phyloP scores from a whole-genome alignment of 2,329 filamentous ascomycete genomes.

The Magnaporthiopsis poae region DNA sequence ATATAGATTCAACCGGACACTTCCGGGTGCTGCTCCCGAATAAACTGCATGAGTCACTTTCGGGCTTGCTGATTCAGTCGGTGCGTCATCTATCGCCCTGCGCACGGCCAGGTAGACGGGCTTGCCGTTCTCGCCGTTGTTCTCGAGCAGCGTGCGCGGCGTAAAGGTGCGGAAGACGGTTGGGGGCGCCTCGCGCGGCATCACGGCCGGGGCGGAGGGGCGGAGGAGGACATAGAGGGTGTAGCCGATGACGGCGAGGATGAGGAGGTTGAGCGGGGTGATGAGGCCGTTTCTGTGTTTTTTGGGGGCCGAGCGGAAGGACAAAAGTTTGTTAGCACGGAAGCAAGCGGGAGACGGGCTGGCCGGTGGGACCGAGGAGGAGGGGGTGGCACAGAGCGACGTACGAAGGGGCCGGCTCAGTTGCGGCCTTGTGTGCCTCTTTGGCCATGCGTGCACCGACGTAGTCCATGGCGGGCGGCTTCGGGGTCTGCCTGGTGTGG shows the following conservation, averaged over 20 bases:
- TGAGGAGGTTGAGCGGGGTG: slow-evolving; percentile 55
- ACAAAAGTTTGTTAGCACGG: neutral
- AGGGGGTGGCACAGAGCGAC: slow-evolving; percentile 8
- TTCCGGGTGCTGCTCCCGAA: too few relatives aligned
- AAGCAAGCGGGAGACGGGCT: neutral
- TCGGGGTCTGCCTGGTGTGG: slow-evolving; percentile 27
- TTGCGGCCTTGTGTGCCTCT: slow-evolving; percentile 36
- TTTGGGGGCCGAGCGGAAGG: neutral
- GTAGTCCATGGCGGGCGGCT: slow-evolving; percentile 40
- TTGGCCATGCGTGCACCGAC: slow-evolving; percentile 46
- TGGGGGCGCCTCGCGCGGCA: slow-evolving; percentile 46
- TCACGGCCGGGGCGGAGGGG: slow-evolving; percentile 33
- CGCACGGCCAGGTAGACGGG: slow-evolving; percentile 87
- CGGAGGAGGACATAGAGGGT: slow-evolving; percentile 47
- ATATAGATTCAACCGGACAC: too few relatives aligned
- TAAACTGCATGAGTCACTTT: too few relatives aligned
- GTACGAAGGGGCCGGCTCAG: slow-evolving; percentile 19
- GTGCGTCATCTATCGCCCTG: too few relatives aligned
- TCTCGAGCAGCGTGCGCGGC: slow-evolving; percentile 70
- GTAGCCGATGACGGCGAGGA: slow-evolving; percentile 47
- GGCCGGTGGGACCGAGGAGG: too few relatives aligned
- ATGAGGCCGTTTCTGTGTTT: slow-evolving; percentile 32
- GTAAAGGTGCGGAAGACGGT: slow-evolving; percentile 62
- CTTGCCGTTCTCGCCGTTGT: slow-evolving; percentile 62
- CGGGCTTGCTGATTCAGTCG: too few relatives aligned